A percentile compares a stretch with the other conserved stretches of the same genome.
phyloP scores from a whole-genome alignment of 2,329 filamentous ascomycete species.

The Calonectria crousiana region DNA sequence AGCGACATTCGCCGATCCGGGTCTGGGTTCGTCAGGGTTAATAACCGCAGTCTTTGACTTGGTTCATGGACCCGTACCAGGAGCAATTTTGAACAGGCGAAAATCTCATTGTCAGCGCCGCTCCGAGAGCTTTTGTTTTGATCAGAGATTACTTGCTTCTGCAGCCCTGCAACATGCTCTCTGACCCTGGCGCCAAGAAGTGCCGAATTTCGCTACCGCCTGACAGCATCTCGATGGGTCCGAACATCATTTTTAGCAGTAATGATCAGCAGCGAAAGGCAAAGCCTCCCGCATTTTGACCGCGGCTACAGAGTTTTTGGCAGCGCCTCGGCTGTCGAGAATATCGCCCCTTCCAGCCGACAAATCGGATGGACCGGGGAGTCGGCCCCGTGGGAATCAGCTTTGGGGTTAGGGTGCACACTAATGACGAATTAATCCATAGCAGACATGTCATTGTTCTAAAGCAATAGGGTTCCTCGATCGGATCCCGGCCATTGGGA shows the following conservation, averaged over 20 bases:
- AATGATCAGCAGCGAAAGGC: background rate
- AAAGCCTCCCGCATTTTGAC: background rate
- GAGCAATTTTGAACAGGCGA: too few relatives aligned
- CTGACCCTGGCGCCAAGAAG: background rate
- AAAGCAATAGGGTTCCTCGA: background rate
- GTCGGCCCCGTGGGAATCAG: background rate
- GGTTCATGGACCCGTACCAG: background rate
- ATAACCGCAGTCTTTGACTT: background rate
- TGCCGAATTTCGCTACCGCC: background rate
- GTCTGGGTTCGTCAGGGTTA: too few relatives aligned
- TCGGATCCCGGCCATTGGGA: background rate
- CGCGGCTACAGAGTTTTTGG: background rate
- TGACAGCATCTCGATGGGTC: background rate
- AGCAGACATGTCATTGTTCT: background rate
- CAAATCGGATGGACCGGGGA: background rate
- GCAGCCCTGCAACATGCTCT: background rate
- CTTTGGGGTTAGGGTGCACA: background rate
- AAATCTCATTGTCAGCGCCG: too few relatives aligned
- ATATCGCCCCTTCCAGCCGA: background rate
- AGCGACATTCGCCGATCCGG: too few relatives aligned
- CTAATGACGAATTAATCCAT: background rate
- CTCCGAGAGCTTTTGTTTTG: background rate
- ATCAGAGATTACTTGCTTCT: background rate
- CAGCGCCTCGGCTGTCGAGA: background rate
- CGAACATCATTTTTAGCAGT: background rate